Conservation (phyloP, 306 rosid species). For the Sechiopsis laciniata region DNA sequence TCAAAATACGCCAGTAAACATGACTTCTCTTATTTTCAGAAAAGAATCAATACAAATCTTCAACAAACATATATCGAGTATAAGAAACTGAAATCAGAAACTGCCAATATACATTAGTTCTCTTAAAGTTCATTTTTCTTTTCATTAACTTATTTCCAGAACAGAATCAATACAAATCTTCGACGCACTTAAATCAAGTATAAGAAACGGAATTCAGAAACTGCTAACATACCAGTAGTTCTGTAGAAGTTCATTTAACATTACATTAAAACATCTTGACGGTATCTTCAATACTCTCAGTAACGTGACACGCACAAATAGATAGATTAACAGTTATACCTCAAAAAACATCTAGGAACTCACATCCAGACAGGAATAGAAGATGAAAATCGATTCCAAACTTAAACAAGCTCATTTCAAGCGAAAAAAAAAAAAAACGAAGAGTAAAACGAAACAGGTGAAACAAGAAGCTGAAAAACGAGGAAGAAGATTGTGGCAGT, state of each 20-base stretch:
- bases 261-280: background rate
- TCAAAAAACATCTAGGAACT: background rate
- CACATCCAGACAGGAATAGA: background rate
- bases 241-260: background rate
- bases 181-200: background rate
- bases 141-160: background rate
- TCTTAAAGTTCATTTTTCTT: background rate
- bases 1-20: background rate
- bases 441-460: background rate
- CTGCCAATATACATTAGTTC: background rate
- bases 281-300: background rate
- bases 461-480: background rate
- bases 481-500: constrained; percentile 21
- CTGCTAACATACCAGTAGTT: background rate
- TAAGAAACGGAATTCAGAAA: background rate
- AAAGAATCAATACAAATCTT: background rate
- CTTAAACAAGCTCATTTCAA: background rate
- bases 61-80: background rate
- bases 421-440: background rate
- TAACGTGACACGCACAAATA: background rate
- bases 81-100: background rate
- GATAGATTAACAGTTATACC: background rate
- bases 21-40: background rate
- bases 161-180: background rate
- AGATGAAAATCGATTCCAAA: constrained; percentile 1